A percentile compares a stretch with the other conserved stretches of the same genome.
phyloP scores from a whole-genome alignment of 2,329 filamentous ascomycete species.

The Paecilomyces dactylethromorphus region DNA sequence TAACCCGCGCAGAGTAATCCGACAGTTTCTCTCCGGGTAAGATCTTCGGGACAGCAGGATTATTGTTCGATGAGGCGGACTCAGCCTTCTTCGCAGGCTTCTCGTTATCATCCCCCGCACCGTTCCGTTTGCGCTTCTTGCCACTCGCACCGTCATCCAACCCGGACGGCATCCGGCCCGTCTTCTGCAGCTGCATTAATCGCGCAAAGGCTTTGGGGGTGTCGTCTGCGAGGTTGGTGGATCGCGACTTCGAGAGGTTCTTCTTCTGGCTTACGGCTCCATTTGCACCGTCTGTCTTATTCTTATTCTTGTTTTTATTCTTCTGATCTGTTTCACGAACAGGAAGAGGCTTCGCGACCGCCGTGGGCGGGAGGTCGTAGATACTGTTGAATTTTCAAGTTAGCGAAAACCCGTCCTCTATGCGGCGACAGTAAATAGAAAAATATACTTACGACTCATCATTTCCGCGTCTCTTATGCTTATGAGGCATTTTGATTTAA shows the following conservation, averaged over 20 bases:
- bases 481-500: slow-evolving; percentile 64
- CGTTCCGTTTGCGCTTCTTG: slow-evolving; percentile 44
- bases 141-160: slow-evolving; percentile 26
- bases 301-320: slow-evolving; percentile 29
- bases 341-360: slow-evolving; percentile 53
- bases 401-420: not conserved
- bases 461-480: slow-evolving; percentile 63
- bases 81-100: slow-evolving; percentile 20
- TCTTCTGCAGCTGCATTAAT: slow-evolving; percentile 57
- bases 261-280: slow-evolving; percentile 25
- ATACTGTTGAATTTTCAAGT: slow-evolving; percentile 23
- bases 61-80: slow-evolving; percentile 11
- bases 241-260: slow-evolving; percentile 17
- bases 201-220: slow-evolving; percentile 82
- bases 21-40: slow-evolving; percentile 75
- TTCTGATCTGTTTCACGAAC: slow-evolving; percentile 40
- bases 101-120: slow-evolving; percentile 12
- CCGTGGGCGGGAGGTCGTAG: slow-evolving; percentile 56
- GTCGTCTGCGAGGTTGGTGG: slow-evolving; percentile 54
- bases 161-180: slow-evolving; percentile 32
- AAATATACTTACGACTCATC: slow-evolving; percentile 41
- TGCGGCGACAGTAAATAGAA: not conserved
- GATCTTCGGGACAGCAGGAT: slow-evolving; percentile 55
- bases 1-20: slow-evolving; percentile 75
- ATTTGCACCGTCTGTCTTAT: slow-evolving; percentile 25